These are phyloP conservation scores for Zhuliangozyma blackwelliae DNA, from an alignment of 1,139 yeast genomes.

Conservation along the genomic window DNA sequence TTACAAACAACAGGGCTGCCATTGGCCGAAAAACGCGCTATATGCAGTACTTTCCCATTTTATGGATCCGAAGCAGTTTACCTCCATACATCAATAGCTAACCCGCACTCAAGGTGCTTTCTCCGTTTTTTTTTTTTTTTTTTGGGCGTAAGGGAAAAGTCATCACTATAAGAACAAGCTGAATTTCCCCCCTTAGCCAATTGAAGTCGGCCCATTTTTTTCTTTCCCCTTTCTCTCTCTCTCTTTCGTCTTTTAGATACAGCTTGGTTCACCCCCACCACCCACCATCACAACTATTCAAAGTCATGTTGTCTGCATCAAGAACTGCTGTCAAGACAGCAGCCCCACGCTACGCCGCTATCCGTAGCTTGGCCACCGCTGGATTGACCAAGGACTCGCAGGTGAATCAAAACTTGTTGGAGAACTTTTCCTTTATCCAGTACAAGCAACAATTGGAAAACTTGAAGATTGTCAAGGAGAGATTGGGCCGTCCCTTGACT, in stretches of 20 bases:
- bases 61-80: conserved; percentile 4
- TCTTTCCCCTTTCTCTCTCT: background rate
- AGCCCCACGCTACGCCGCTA: conserved; percentile 25
- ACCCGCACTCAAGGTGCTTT: background rate
- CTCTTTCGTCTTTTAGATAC: conserved; percentile 1
- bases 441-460: conserved; percentile 80
- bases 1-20: conserved; percentile 2
- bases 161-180: background rate
- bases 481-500: conserved; percentile 91
- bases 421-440: conserved; percentile 74
- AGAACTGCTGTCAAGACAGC: conserved; percentile 25
- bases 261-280: background rate
- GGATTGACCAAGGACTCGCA: conserved; percentile 83
- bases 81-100: background rate
- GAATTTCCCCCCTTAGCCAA: conserved; percentile 2
- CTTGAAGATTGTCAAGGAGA: conserved; percentile 77
- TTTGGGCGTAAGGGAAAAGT: background rate
- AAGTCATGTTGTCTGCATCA: conserved; percentile 38
- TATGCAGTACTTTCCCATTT: conserved; percentile 4
- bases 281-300: background rate
- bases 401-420: conserved; percentile 89
- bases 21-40: conserved; percentile 1
- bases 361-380: conserved; percentile 74
- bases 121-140: too few species aligned
- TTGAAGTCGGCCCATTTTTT: conserved; percentile 1